A percentile compares a stretch with the other conserved stretches of the same genome.
Conservation (phyloP, 495 filamentous ascomycete genomes). For the Entonaema liquescens region DNA sequence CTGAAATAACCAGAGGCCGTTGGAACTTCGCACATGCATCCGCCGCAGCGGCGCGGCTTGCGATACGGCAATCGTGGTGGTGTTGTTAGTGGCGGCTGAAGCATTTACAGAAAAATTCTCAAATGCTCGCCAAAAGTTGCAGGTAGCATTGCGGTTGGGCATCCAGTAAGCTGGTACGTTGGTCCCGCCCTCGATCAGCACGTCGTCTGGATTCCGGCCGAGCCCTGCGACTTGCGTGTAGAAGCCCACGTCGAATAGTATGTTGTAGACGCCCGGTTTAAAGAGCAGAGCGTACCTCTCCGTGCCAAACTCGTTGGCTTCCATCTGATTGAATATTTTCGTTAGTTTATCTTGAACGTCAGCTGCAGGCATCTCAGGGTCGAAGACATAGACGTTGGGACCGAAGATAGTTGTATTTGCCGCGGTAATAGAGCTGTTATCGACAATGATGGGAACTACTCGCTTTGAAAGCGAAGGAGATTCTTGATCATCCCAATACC, state of each 20-base stretch:
- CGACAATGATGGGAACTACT: not conserved
- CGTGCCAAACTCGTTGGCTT: slow-evolving; percentile 45
- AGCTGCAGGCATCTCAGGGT: slow-evolving; percentile 37
- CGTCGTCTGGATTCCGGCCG: slow-evolving; percentile 43
- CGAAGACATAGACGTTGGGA: slow-evolving; percentile 44
- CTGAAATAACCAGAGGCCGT: slow-evolving; percentile 47
- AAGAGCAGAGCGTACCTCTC: slow-evolving; percentile 46
- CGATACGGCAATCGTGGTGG: slow-evolving; percentile 47
- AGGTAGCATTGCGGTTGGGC: slow-evolving; percentile 47
- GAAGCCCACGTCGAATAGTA: slow-evolving; percentile 47
- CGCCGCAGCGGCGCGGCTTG: slow-evolving; percentile 45
- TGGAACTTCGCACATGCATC: slow-evolving; percentile 42
- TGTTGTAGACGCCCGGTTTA: slow-evolving; percentile 41
- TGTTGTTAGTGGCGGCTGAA: slow-evolving; percentile 45
- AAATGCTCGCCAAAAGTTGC: slow-evolving; percentile 47
- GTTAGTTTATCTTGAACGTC: slow-evolving; percentile 39
- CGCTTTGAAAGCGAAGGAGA: slow-evolving; percentile 4
- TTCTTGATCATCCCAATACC: slow-evolving; percentile 12
- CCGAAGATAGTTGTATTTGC: slow-evolving; percentile 44
- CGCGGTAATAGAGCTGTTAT: slow-evolving; percentile 12
- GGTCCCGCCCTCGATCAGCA: slow-evolving; percentile 43
- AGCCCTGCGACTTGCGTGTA: slow-evolving; percentile 46
- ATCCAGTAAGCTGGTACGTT: slow-evolving; percentile 49
- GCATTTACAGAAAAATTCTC: slow-evolving; percentile 48
- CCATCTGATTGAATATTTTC: slow-evolving; percentile 46